phyloP scores from a whole-genome alignment of 1,139 yeast genomes.

The Yarrowia galli region DNA sequence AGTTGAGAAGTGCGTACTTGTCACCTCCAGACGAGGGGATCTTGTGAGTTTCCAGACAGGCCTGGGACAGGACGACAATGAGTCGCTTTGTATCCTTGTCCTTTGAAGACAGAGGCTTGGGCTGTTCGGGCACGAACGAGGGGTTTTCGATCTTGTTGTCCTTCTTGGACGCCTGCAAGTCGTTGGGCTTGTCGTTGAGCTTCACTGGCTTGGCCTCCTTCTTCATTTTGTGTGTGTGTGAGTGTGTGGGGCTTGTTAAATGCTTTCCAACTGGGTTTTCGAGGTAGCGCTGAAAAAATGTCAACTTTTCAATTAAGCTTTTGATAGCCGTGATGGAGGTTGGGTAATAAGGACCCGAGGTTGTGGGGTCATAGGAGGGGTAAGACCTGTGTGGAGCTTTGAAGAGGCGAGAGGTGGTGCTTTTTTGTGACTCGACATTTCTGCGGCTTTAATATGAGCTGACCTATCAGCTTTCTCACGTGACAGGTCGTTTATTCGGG shows the following conservation, averaged over 20 bases:
- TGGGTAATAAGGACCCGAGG: too few species aligned
- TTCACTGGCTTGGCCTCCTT: constrained; percentile 31
- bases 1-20: constrained; percentile 88
- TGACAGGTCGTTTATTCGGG: neutral
- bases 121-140: constrained; percentile 78
- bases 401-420: too few species aligned
- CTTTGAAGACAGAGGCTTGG: constrained; percentile 77
- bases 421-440: too few species aligned
- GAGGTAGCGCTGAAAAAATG: constrained; percentile 29
- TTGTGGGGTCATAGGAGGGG: too few species aligned
- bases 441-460: too few species aligned
- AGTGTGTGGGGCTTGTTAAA: constrained; percentile 12
- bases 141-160: constrained; percentile 38
- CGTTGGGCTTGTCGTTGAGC: constrained; percentile 38
- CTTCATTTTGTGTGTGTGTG: constrained; percentile 19
- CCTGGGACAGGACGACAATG: constrained; percentile 91
- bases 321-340: constrained; percentile 21
- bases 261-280: neutral
- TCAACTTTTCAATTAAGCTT: constrained; percentile 29
- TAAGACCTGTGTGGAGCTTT: too few species aligned
- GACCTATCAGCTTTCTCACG: too few species aligned
- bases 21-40: constrained; percentile 86
- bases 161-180: constrained; percentile 37
- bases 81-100: constrained; percentile 85
- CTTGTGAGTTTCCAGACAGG: constrained; percentile 94